Base-by-base conservation (phyloP, 192 early-diverging fungal species). In the Entomortierella parvispora region DNA sequence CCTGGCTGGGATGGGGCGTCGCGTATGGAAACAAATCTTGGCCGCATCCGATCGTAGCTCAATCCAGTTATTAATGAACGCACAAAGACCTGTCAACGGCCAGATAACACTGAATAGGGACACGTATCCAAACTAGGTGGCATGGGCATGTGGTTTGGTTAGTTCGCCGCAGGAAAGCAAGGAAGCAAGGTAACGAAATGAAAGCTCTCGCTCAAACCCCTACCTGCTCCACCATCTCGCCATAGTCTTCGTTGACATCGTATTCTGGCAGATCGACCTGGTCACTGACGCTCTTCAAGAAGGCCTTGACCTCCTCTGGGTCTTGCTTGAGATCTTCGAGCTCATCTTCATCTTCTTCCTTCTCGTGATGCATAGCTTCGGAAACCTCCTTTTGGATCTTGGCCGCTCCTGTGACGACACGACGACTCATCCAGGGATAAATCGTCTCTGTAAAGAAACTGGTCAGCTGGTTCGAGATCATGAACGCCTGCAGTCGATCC, bases 211-310 rank as follows among this genome's bases (percentile, higher is more conserved):
- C 3, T 26, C 45, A 26, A 43, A 33, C 18, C 20, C 26, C 50
- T 77, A 91, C 87, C 87, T 97, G 96, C 65, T 91, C 91, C 53
- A 91, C 87, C 93, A 98, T 94, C 76, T 98, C 96, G 31, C 89
- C 87, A 74, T 96, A 97, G 75, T 98, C 96, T 47, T 87, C 87
- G 58, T 92, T 95, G 46, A 94, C 90, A 62, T 91, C 89, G 65
- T 98, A 97, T 37, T 82, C 88, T 7, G 92, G 91, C 55, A 92
- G 71, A 18, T 69, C 85, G 20, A 86, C 84, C 64, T 94, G 90
- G 22, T 75, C 83, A 34, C 80, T 62, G 25, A 90, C 84, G 34
- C 69, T 80, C 40, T 85, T 66, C 59, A 90, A 58, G 26, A 90
- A 89, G 0, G 11, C 17, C 23, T 59, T 66, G 32, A 78, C 69